phyloP scores from a whole-genome alignment of 164 flowering plant species.

The Annona cherimola region DNA sequence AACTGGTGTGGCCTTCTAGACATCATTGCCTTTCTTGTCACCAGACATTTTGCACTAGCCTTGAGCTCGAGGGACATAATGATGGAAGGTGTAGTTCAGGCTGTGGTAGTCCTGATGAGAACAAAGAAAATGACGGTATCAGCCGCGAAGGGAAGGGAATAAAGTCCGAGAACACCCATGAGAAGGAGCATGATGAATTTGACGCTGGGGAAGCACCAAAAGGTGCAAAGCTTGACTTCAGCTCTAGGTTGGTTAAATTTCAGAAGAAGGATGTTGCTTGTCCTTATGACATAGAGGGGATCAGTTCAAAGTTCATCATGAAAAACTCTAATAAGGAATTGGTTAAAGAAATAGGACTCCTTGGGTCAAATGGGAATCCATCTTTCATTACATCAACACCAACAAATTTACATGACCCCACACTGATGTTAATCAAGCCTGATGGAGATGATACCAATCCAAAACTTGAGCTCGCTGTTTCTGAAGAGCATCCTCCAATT shows the following conservation, averaged over 20 bases:
- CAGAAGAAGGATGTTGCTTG: conserved; percentile 35
- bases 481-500: conserved; percentile 9
- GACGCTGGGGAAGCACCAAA: conserved; percentile 26
- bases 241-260: conserved; percentile 33
- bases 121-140: conserved; percentile 31
- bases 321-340: conserved; percentile 57
- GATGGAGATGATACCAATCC: conserved; percentile 13
- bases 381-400: conserved; percentile 45
- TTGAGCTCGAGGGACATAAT: conserved; percentile 55
- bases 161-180: conserved; percentile 21
- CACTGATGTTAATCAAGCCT: conserved; percentile 17
- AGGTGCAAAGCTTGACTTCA: conserved; percentile 29
- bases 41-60: conserved; percentile 39
- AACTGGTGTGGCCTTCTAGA: conserved; percentile 66
- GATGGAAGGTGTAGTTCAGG: conserved; percentile 46
- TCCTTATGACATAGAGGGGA: conserved; percentile 64
- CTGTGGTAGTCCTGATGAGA: conserved; percentile 23
- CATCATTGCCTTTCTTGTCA: conserved; percentile 79
- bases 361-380: conserved; percentile 65
- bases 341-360: conserved; percentile 71
- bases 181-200: conserved; percentile 20
- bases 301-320: conserved; percentile 57
- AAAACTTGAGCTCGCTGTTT: conserved; percentile 8
- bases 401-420: conserved; percentile 41
- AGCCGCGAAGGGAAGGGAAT: conserved; percentile 24